A percentile compares a stretch with the other conserved stretches of the same genome.
These are phyloP conservation scores for Solanum pimpinellifolium DNA, from an alignment of 257 asterid genomes.

Conservation along the genomic window DNA sequence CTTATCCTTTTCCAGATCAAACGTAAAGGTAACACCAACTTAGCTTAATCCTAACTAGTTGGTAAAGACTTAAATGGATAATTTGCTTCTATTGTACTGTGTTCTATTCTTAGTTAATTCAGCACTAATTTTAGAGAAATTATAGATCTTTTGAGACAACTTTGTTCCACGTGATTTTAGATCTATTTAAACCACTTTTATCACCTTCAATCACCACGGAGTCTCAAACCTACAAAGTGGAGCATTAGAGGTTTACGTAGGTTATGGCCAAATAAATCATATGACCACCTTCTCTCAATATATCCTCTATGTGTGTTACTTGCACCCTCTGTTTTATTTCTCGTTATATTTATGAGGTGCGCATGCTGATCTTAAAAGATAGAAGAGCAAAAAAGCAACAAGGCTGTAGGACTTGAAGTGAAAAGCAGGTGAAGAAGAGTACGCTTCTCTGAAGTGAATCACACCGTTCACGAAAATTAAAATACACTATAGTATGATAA, in stretches of 20 bases:
- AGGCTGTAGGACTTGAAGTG: background rate
- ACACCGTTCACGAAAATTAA: background rate
- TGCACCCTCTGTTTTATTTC: background rate
- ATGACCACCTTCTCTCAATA: background rate
- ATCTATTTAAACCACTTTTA: background rate
- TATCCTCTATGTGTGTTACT: background rate
- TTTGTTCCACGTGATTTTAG: background rate
- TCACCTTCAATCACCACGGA: background rate
- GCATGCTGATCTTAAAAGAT: background rate
- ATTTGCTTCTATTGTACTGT: background rate
- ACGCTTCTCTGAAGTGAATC: background rate
- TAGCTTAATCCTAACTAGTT: background rate
- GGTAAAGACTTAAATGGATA: background rate
- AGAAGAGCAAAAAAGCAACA: background rate
- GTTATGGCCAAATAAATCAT: background rate
- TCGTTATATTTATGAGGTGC: background rate
- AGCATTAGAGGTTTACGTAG: background rate
- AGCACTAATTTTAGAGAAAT: background rate
- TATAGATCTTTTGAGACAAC: background rate
- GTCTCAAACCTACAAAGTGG: background rate
- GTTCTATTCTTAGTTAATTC: background rate
- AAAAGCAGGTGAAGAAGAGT: background rate
- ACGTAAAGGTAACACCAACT: background rate
- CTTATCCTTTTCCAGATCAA: background rate
- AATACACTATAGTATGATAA: background rate